phyloP scores from a whole-genome alignment of 129 eudicot genomes.

The Sambucus nigra region DNA sequence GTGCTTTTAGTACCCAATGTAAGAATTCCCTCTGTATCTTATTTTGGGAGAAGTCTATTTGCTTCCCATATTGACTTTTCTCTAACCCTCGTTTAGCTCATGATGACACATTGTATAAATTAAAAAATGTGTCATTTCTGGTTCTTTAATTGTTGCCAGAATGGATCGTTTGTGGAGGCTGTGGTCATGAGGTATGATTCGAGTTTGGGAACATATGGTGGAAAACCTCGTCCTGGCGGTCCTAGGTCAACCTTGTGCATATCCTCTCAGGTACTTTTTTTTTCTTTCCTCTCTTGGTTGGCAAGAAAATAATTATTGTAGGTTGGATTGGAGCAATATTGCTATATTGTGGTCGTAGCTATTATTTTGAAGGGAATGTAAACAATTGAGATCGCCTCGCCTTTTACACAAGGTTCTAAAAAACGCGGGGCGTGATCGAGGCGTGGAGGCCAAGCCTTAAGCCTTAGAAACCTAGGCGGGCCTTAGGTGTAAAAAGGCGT shows the following conservation, averaged over 20 bases:
- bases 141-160: slow-evolving; percentile 30
- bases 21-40: too few species aligned
- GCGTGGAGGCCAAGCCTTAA: too few species aligned
- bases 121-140: neutral
- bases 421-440: too few species aligned
- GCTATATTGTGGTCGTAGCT: neutral
- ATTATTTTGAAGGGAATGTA: neutral
- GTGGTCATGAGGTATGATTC: slow-evolving; percentile 94
- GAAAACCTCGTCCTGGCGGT: slow-evolving; percentile 92
- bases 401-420: neutral
- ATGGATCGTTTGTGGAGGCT: slow-evolving; percentile 87
- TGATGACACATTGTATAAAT: neutral
- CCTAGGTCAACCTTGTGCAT: slow-evolving; percentile 80
- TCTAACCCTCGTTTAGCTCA: neutral
- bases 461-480: too few species aligned
- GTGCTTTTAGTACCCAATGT: too few species aligned
- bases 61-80: too few species aligned
- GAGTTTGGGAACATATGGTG: slow-evolving; percentile 69
- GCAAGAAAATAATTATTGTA: neutral
- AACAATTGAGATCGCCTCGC: neutral
- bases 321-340: too few species aligned
- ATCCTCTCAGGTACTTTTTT: slow-evolving; percentile 76
- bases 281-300: neutral
- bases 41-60: too few species aligned
- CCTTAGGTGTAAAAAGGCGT: too few species aligned